phyloP scores from a whole-genome alignment of 2,329 filamentous ascomycete species.

The Alternaria ventricosa region DNA sequence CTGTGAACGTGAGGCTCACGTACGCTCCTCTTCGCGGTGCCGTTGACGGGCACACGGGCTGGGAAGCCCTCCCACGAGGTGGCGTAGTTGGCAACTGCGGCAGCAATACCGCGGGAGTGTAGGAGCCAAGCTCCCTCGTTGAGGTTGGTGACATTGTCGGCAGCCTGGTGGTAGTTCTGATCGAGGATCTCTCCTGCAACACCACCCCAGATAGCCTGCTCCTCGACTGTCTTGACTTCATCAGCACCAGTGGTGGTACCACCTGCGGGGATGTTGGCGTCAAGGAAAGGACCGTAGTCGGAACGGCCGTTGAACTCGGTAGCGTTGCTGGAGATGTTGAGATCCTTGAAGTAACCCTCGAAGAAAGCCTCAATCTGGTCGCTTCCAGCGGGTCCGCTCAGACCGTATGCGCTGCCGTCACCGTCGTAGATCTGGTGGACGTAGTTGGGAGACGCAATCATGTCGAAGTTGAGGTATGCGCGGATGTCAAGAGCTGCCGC shows the following conservation, averaged over 20 bases:
- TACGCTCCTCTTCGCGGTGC: constrained; percentile 10
- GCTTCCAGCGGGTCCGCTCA: constrained; percentile 41
- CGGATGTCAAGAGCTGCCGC: constrained; percentile 43
- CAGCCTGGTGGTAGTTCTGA: constrained; percentile 39
- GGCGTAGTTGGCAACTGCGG: constrained; percentile 43
- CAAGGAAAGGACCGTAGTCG: constrained; percentile 49
- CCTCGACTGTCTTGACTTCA: constrained; percentile 46
- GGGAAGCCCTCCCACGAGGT: constrained; percentile 37
- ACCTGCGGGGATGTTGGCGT: constrained; percentile 44
- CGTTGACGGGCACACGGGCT: constrained; percentile 14
- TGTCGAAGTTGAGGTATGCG: constrained; percentile 53
- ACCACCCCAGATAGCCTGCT: constrained; percentile 45
- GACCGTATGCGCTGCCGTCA: constrained; percentile 42
- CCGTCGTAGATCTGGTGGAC: constrained; percentile 48
- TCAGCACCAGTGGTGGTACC: constrained; percentile 50
- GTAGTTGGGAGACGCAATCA: constrained; percentile 50
- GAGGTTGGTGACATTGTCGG: constrained; percentile 47
- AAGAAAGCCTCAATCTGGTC: constrained; percentile 43
- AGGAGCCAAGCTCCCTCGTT: constrained; percentile 36
- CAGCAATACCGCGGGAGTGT: constrained; percentile 44
- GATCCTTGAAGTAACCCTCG: constrained; percentile 37
- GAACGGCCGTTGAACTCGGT: constrained; percentile 48
- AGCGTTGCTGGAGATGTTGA: constrained; percentile 37
- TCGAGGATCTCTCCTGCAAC: constrained; percentile 25
- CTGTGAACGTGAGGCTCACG: not conserved